phyloP scores from a whole-genome alignment of 257 asterid genomes.

The Nicotiana attenuata region DNA sequence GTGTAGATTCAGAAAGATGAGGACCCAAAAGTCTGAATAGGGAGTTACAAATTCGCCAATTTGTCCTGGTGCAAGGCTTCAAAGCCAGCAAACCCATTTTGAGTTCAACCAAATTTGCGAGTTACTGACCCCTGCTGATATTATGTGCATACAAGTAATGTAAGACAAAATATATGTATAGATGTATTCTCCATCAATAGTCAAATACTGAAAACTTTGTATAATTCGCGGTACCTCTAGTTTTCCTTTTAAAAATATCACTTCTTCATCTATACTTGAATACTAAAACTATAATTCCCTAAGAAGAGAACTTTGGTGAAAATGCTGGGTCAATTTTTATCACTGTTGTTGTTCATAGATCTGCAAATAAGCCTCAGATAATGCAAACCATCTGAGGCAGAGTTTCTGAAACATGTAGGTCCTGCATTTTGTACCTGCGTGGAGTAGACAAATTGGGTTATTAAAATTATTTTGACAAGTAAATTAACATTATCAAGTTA shows the following conservation, averaged over 20 bases:
- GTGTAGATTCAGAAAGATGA: no score
- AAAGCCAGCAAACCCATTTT: no score
- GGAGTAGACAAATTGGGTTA: not conserved
- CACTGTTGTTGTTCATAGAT: constrained; percentile 80
- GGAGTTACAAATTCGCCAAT: no score
- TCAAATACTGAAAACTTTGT: not conserved
- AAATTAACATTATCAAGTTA: not conserved
- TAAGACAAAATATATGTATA: not conserved
- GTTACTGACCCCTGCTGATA: no score
- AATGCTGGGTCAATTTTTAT: not conserved
- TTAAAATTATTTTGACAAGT: not conserved
- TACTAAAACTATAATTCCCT: not conserved
- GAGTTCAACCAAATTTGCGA: no score
- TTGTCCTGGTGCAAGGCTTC: no score
- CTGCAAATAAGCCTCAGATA: constrained; percentile 87
- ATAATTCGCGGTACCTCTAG: not conserved
- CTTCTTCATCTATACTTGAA: not conserved
- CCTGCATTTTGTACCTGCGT: constrained; percentile 90
- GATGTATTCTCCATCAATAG: not conserved
- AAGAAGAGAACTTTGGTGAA: not conserved
- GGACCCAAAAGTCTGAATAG: no score
- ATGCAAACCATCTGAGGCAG: constrained; percentile 88
- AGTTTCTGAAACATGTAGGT: constrained; percentile 88
- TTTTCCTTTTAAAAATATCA: not conserved
- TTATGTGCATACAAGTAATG: no score